phyloP scores from a whole-genome alignment of 495 filamentous ascomycete genomes.

The Penicillium samsonianum region DNA sequence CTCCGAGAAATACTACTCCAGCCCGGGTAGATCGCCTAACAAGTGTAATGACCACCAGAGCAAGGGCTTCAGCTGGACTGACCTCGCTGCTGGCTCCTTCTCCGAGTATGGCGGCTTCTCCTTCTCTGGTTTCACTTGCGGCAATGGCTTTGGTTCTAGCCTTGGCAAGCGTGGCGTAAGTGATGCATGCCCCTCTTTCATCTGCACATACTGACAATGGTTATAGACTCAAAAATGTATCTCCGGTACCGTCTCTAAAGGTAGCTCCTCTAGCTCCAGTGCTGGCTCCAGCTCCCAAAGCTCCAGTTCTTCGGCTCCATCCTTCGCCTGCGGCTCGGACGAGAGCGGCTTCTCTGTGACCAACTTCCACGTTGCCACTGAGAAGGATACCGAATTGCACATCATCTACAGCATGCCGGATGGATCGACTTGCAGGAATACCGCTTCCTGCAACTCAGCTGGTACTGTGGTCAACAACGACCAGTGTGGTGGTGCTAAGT shows the following conservation, averaged over 20 bases:
- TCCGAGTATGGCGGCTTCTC: conserved; percentile 66
- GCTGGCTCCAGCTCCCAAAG: conserved; percentile 15
- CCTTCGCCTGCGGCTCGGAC: conserved; percentile 54
- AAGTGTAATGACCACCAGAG: conserved; percentile 67
- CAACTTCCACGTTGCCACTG: conserved; percentile 67
- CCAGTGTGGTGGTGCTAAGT: conserved; percentile 88
- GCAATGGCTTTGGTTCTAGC: conserved; percentile 52
- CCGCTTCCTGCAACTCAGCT: conserved; percentile 58
- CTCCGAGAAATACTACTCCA: conserved; percentile 60
- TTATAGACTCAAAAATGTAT: conserved; percentile 32
- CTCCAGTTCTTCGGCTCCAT: conserved; percentile 44
- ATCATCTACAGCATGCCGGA: conserved; percentile 84
- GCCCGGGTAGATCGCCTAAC: conserved; percentile 75
- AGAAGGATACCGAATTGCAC: conserved; percentile 73
- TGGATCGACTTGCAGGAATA: conserved; percentile 75
- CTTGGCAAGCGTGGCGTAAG: conserved; percentile 48
- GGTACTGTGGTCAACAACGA: conserved; percentile 73
- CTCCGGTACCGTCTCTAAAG: conserved; percentile 20
- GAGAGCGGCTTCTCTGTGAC: conserved; percentile 71
- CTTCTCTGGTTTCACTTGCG: conserved; percentile 72
- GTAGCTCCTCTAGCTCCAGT: conserved; percentile 20
- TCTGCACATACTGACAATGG: conserved; percentile 8
- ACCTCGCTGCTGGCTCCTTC: conserved; percentile 64
- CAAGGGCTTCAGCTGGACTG: conserved; percentile 69
- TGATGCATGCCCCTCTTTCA: conserved; percentile 24